These are phyloP conservation scores for Xylaria sp. DNA, from an alignment of 2,329 filamentous ascomycete species.

Conservation along the genomic window DNA sequence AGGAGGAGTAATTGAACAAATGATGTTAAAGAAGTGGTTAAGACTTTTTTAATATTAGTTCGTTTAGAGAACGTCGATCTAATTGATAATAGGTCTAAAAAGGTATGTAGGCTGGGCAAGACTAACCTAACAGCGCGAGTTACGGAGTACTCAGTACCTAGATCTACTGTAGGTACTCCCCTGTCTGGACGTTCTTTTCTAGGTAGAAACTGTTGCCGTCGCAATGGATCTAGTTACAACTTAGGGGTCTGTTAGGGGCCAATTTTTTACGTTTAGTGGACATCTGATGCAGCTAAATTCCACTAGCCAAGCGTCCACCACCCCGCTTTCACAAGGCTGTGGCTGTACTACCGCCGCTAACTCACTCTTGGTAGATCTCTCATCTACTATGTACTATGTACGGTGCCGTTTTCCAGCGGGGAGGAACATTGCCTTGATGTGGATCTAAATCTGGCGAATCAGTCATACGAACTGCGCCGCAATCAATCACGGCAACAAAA, in stretches of 20 bases:
- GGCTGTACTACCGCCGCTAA: conserved; percentile 1
- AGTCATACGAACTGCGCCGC: conserved; percentile 27
- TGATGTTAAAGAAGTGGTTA: conserved; percentile 5
- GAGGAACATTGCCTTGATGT: not conserved
- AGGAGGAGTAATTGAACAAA: too few species aligned
- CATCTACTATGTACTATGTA: too few species aligned
- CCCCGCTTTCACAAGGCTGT: conserved; percentile 2
- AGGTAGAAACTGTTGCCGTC: conserved; percentile 12
- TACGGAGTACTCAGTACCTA: too few species aligned
- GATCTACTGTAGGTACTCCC: not conserved
- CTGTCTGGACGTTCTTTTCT: conserved; percentile 7
- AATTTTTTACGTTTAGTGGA: not conserved
- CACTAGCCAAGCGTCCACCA: not conserved
- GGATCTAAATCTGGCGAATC: conserved; percentile 5
- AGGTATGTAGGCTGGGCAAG: too few species aligned
- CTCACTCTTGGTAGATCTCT: not conserved
- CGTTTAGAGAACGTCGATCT: too few species aligned
- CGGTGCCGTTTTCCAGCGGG: not conserved
- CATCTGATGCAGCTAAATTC: not conserved
- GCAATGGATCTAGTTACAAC: not conserved
- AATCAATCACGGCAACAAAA: conserved; percentile 9
- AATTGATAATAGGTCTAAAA: too few species aligned
- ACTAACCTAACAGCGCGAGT: too few species aligned
- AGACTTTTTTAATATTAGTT: not conserved
- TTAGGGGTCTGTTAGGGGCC: not conserved